Percentiles rank a stretch among this genome's conserved stretches.
Evolutionary conservation across 352 stramenopile genomes (phyloP).

Genomic region (Phytophthora meadii): DNA sequence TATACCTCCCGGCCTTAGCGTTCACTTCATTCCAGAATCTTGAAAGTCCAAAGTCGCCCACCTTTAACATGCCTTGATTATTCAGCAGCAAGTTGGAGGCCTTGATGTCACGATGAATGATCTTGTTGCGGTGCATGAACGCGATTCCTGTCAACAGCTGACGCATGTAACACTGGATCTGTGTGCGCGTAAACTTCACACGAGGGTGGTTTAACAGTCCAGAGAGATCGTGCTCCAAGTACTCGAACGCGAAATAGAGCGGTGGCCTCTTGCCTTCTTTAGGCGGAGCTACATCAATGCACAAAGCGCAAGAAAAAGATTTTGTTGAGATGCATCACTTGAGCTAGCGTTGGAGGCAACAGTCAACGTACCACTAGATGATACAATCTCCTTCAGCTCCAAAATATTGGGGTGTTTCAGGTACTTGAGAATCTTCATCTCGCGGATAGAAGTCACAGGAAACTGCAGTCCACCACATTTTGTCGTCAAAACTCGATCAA

Average conservation of each 20-base stretch:
- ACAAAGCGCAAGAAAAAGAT: slow-evolving; percentile 4
- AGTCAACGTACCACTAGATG: slow-evolving; percentile 60
- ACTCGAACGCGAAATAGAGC: slow-evolving; percentile 90
- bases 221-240: slow-evolving; percentile 88
- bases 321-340: slow-evolving; percentile 16
- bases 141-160: slow-evolving; percentile 82
- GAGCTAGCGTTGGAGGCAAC: neutral
- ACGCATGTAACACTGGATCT: slow-evolving; percentile 91
- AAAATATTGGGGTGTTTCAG: slow-evolving; percentile 96
- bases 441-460: slow-evolving; percentile 95
- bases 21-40: slow-evolving; percentile 89
- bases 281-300: slow-evolving; percentile 52
- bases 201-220: slow-evolving; percentile 83
- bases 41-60: slow-evolving; percentile 84
- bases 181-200: slow-evolving; percentile 84
- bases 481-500: neutral
- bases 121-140: slow-evolving; percentile 91
- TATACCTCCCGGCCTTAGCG: slow-evolving; percentile 85
- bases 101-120: slow-evolving; percentile 89
- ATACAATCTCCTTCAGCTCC: slow-evolving; percentile 96
- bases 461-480: slow-evolving; percentile 60
- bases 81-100: slow-evolving; percentile 87
- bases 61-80: slow-evolving; percentile 86
- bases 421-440: slow-evolving; percentile 98
- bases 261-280: slow-evolving; percentile 86